These are phyloP conservation scores for Bipolaris sorokiniana DNA, from an alignment of 2,329 filamentous ascomycete genomes.

Conservation along the genomic window DNA sequence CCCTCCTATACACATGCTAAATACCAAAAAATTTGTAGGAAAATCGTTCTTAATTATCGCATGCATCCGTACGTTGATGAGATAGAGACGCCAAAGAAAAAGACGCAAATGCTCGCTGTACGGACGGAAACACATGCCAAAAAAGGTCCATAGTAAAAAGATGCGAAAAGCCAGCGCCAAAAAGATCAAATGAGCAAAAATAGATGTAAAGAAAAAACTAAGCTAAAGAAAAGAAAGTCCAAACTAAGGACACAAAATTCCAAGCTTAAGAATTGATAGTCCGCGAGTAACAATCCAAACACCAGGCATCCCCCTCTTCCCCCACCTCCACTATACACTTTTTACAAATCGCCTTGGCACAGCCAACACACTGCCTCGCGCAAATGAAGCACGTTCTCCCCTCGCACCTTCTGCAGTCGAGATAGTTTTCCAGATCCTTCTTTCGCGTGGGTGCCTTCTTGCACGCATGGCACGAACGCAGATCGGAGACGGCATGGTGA, in stretches of 20 bases:
- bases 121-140: background rate
- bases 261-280: slow-evolving; percentile 27
- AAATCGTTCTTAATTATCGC: background rate
- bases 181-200: background rate
- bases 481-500: slow-evolving; percentile 21
- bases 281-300: slow-evolving; percentile 62
- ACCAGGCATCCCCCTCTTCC: slow-evolving; percentile 68
- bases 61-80: background rate
- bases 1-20: too few relatives aligned
- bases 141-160: too few relatives aligned
- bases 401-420: slow-evolving; percentile 67
- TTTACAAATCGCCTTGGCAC: slow-evolving; percentile 65
- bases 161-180: background rate
- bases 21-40: background rate
- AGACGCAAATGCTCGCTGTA: background rate
- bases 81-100: background rate
- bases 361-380: slow-evolving; percentile 63
- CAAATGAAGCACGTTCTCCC: slow-evolving; percentile 72
- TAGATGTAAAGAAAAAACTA: background rate
- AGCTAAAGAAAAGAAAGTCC: background rate
- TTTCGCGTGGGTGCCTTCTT: slow-evolving; percentile 68
- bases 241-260: background rate
- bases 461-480: slow-evolving; percentile 69
- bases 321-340: slow-evolving; percentile 72
- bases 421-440: slow-evolving; percentile 69